Evolutionary conservation across 1,284 basidiomycete species (phyloP), one percentile per base, ranked within the genome.

Genomic region (Trametes pubescens): DNA sequence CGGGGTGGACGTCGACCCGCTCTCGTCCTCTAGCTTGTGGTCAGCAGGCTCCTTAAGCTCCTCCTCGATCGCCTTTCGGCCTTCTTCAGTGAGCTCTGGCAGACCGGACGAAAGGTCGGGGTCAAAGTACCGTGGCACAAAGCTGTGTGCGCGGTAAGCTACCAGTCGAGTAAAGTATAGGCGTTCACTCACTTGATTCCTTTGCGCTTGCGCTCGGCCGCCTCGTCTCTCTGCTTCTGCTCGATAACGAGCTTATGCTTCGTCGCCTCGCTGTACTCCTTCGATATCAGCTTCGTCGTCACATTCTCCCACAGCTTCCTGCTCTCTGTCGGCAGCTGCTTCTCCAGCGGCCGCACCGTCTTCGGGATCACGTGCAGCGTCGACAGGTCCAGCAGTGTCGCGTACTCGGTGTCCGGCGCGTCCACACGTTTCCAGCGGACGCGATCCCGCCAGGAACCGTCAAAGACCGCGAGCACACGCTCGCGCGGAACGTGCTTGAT

Each of bases 181-280:
- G 54, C 37, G 51, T 54, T 44, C 16, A 91, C 94, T 82, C 74
- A 96, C 93, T 86, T 83, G 52, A 86, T 78, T 21, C 90, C 92
- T 64, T 86, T 90, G 73, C 83, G 85, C 81, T 95, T 96, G 76
- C 93, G 82, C 76, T 94, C 90, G 14, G 89, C 90, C 9, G 95
- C 92, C 49, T 88, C 85, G 68, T 97, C 95, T 61, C 96, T 82
- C 82, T 98, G 96, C 72, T 78, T 85, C 84, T 98, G 95, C 80
- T 98, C 96, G 61, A 98, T 96, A 5, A 76, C 77, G 61, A 95
- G 87, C 82, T 98, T 98, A 77, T 91, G 85, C 80, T 83, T 91
- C 54, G 93, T 97, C 58, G 96, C 96, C 58, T 96, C 94, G 48
- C 84, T 83, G 79, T 87, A 99, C 77, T 98, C 93, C 83, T 98